Evolutionary conservation across 148 eudicot genomes (phyloP), one percentile per base, ranked within the genome.

Genomic region (Amaranthus cruentus): DNA sequence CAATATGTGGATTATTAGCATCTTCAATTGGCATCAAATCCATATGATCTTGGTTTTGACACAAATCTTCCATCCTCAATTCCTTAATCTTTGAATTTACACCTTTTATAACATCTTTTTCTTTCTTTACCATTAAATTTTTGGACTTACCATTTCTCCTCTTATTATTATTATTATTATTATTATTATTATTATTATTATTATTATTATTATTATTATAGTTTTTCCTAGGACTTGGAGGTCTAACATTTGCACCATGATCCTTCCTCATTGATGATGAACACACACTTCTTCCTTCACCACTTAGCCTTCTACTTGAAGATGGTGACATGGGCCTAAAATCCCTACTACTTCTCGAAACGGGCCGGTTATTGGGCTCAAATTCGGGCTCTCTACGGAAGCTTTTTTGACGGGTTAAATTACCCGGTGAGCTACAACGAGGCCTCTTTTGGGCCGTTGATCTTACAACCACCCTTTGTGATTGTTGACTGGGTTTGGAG

Each of bases 391-490:
- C 92, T 54, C 74, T 74, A 56, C 87, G 79, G 68, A 84, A 83
- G 81, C 91, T 91, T 82, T 89, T 91, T 60, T 91, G 93, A 43
- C 89, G 79, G 13, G 86, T 74, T n/a, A 91, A 81, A 49, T 77
- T 77, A 57, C 77, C 70, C 7, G 96, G 90, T 43, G 91, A 88
- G 61, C 55, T 81, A 58, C 82, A 84, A 5, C 97, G 90, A 12
- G 88, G 77, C 44, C 94, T 69, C 80, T 89, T 91, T 63, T 85
- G 83, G n/a, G 88, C 63, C 6, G 72, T 68, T 3, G 80, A 55
- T 44, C 77, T 63, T 0, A 38, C 54, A 1, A 49, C 46, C 6
- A 66, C 58, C 65, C 75, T 75, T 59, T 66, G 81, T 50, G 38
- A 28, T 28, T 28, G 38, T 28, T 28, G 38, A 28, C 38, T 28